Base-by-base conservation (phyloP, 768 basidiomycete genomes). In the Termitomyces sp. region DNA sequence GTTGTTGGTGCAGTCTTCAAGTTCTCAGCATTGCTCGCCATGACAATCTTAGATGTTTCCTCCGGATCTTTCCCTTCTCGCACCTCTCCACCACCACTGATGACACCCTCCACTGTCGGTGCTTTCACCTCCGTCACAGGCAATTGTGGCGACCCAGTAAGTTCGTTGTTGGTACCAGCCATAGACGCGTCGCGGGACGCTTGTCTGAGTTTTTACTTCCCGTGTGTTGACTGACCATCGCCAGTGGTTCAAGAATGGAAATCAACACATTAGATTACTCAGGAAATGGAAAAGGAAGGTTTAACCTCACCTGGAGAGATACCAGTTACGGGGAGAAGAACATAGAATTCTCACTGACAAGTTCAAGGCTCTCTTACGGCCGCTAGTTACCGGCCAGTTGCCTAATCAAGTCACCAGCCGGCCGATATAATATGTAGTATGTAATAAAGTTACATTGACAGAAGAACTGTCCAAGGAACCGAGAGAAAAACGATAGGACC, bases 181-280 rank as follows among this genome's bases (percentile, higher is more conserved):
- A 90, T 90, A 83, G 75, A 88, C 88, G 85, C 86, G 87, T 85
- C 80, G 70, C 58, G 70, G 74, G 84, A 87, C 85, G 84, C 83
- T 73, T 68, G 64, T 66, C 63, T 70, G 64, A 66, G 62, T 63
- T 69, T 67, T 68, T 67, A 54, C 61, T 69, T 70, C 67, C 66
- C 63, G 62, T 60, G 43, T 50, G 64, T 63, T 56, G 38, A 60
- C 66, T 64, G 49, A 49, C 57, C 43, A 22, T 52, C 52, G 35
- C 18, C 50, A 58, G 39, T n/a, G 60, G n/a, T 40, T 9, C 18
- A 40, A 47, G 23, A 48, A 20, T 15, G 33, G 23, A 22, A 46
- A 15, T 16, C n/a, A 38, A 42, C 7, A 36, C 16, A 9, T 52
- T 39, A 51, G 20, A 51, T 2, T 32, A n/a, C 7, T 38, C 16